Base-by-base conservation (phyloP, 441 rosid species). In the Euphorbia corollata region DNA sequence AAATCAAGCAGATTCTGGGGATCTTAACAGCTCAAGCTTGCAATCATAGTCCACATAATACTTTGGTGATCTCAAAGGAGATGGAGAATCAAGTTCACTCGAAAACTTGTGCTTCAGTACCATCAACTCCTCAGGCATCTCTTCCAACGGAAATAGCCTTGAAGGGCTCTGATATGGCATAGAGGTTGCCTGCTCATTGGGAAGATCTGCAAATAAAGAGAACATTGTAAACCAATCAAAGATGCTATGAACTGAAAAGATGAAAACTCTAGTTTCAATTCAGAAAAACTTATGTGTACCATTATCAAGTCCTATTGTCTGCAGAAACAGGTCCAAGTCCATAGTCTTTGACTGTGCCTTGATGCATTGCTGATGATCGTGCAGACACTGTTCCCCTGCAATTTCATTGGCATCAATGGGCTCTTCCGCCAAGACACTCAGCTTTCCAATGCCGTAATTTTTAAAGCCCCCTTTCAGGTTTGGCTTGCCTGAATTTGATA, bases 361-460 rank as follows among this genome's bases (percentile, higher is more conserved):
- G 70, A 82, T 69, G 72, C 90, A 87, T 65, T 82, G 80, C 41
- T 79, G 57, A 59, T 84, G 93, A 65, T 85, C 78, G 74, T 87
- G 88, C 30, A 81, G 73, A 75, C 79, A 87, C 32, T 41, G 64
- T 81, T 87, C 88, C 43, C 66, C 78, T 2, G 78, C 76, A 58
- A 81, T 71, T 5, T 77, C 74, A 57, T 60, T 54, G 16, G 58
- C 47, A 61, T 59, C 57, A 50, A 57, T 55, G 34, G 68, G 68
- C 63, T 77, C 77, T 71, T 81, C 81, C 2, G 75, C 63, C 15
- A 76, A 47, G 51, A 68, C 79, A 59, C 66, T 32, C 55, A 75
- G 65, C 71, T 74, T 83, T 4, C 64, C 48, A 30, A 69, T 68
- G 41, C 47, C 38, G 32, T 64, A 70, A 71, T 76, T 82, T 77